Evolutionary conservation across 768 basidiomycete genomes (phyloP).

Genomic region (Piloderma croceum): DNA sequence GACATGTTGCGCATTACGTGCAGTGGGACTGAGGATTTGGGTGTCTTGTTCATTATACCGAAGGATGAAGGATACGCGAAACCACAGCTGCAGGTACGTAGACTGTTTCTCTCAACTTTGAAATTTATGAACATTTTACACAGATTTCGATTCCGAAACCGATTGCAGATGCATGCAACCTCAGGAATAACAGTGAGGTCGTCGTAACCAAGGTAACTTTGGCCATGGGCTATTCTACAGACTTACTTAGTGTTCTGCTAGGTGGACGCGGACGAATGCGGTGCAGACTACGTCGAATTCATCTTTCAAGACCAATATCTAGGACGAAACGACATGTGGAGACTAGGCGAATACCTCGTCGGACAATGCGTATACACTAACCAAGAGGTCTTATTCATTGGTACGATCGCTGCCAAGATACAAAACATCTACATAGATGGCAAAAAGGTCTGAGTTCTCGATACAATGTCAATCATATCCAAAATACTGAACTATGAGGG

Average conservation of each 20-base stretch:
- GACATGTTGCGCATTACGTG: conserved; percentile 59
- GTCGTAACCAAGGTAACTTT: conserved; percentile 56
- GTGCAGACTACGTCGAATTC: conserved; percentile 80
- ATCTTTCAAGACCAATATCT: conserved; percentile 94
- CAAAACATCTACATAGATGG: conserved; percentile 70
- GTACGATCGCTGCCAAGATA: conserved; percentile 77
- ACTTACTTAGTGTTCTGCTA: conserved; percentile 24
- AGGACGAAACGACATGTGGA: conserved; percentile 96
- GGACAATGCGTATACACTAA: conserved; percentile 77
- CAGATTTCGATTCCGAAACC: conserved; percentile 74
- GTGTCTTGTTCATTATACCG: conserved; percentile 63
- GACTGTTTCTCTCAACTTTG: background rate
- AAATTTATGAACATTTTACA: conserved; percentile 3
- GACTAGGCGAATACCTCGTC: conserved; percentile 75
- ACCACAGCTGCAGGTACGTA: conserved; percentile 57
- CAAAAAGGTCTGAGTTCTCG: conserved; percentile 47
- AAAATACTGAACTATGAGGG: background rate
- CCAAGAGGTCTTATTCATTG: conserved; percentile 83
- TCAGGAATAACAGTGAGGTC: conserved; percentile 72
- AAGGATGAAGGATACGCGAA: conserved; percentile 57
- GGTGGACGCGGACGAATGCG: conserved; percentile 61
- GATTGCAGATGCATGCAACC: conserved; percentile 62
- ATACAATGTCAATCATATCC: background rate
- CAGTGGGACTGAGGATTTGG: conserved; percentile 36
- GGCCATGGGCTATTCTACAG: conserved; percentile 6